A percentile compares a stretch with the other conserved stretches of the same genome.
Conservation (phyloP, 75 land plant genomes). For the Azolla pinnata region DNA sequence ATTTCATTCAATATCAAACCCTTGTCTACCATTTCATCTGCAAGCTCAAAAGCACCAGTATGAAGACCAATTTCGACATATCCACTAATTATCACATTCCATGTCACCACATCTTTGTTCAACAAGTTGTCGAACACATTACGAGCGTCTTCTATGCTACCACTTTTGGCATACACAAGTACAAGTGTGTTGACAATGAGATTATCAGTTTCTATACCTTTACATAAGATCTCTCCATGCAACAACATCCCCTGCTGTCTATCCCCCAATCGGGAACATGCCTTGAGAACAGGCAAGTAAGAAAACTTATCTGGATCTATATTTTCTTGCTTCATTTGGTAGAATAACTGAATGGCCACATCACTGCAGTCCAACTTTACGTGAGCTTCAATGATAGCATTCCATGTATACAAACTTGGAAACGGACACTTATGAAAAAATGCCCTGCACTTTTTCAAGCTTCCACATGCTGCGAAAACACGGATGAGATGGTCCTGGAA, state of each 20-base stretch:
- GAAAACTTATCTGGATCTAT: constrained; percentile 26
- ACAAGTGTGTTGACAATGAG: constrained; percentile 27
- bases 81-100: constrained; percentile 34
- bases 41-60: constrained; percentile 19
- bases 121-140: constrained; percentile 21
- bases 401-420: constrained; percentile 37
- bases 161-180: constrained; percentile 38
- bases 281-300: constrained; percentile 29
- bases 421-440: constrained; percentile 9
- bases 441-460: constrained; percentile 28
- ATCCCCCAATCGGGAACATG: constrained; percentile 21
- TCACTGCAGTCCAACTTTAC: constrained; percentile 14
- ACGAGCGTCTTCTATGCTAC: constrained; percentile 17
- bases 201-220: constrained; percentile 2
- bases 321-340: constrained; percentile 9
- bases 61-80: constrained; percentile 19
- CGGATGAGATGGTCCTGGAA: constrained; percentile 29
- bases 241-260: constrained; percentile 19
- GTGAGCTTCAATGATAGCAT: constrained; percentile 28
- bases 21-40: constrained; percentile 17
- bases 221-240: constrained; percentile 25
- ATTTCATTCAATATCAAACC: constrained; percentile 28
- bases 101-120: constrained; percentile 25
- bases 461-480: constrained; percentile 27
- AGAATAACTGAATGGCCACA: constrained; percentile 20